phyloP scores from a whole-genome alignment of 352 stramenopile species.

The Halophytophthora batemanensis region DNA sequence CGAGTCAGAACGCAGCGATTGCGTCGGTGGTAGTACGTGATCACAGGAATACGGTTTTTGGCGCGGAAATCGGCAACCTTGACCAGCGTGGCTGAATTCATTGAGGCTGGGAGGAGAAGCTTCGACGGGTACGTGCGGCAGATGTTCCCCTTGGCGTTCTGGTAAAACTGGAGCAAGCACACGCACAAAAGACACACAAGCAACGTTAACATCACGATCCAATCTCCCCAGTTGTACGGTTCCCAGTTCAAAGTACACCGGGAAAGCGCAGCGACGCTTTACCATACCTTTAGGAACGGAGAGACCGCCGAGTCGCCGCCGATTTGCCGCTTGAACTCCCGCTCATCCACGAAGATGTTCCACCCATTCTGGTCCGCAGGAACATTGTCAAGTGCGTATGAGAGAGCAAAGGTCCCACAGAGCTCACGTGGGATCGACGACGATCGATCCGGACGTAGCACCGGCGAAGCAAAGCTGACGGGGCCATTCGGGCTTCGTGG shows the following conservation, averaged over 20 bases:
- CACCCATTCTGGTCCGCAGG: conserved; percentile 61
- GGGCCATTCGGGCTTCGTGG: conserved; percentile 22
- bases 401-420: conserved; percentile 69
- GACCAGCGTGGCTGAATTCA: conserved; percentile 58
- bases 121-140: conserved; percentile 83
- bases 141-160: conserved; percentile 77
- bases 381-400: conserved; percentile 43
- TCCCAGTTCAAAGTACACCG: background rate
- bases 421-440: conserved; percentile 36
- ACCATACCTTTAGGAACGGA: conserved; percentile 64
- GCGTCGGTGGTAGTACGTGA: conserved; percentile 81
- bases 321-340: conserved; percentile 80
- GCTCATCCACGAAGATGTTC: conserved; percentile 71
- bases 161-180: conserved; percentile 48
- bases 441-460: conserved; percentile 34
- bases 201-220: conserved; percentile 2
- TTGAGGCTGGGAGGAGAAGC: conserved; percentile 67
- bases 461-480: conserved; percentile 31
- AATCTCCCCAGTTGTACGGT: background rate
- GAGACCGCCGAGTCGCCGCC: conserved; percentile 49
- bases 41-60: conserved; percentile 83
- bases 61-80: conserved; percentile 82
- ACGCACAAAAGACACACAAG: background rate
- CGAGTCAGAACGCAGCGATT: conserved; percentile 81
- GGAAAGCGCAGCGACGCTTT: too few relatives aligned